Evolutionary conservation across 306 rosid genomes (phyloP), one percentile per base, ranked within the genome.

Genomic region (Prunus mira): DNA sequence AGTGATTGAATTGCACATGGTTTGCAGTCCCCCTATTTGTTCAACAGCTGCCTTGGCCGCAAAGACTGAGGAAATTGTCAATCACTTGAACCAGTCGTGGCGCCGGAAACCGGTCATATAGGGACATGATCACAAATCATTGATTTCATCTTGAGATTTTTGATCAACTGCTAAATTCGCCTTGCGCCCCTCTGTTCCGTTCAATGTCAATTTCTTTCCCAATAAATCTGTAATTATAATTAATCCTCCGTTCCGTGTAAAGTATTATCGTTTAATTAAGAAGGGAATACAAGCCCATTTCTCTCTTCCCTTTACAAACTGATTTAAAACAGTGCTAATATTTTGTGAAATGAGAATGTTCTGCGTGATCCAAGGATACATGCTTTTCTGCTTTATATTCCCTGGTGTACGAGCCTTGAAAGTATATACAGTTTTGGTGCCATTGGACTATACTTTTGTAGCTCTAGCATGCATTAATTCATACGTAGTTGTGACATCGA

Each of bases 181-280:
- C 63, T 56, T 17, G 18, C 76, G 15, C n/a, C n/a, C 60, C 3
- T 14, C 6, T 18, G 69, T 19, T 62, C 60, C 14, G 51, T 25
- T 51, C 43, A 38, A 38, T 43, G 25, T 28, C 57, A 22, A 46
- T 43, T 77, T 47, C 24, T 27, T 61, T 24, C 6, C 0, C 25
- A 46, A 54, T 60, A 30, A 22, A 14, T 25, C 17, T 63, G 72
- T 80, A 69, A 67, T 74, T 55, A 46, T 78, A 69, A 62, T 28
- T 32, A 49, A 19, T 27, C 69, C 72, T 67, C 18, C 13, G 17
- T n/a, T 79, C 72, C 71, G 84, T 30, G 79, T 82, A 82, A 80
- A 30, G 72, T 79, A 8, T 45, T 34, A 14, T 20, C 45, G 68
- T 79, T 83, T 84, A 74, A 60, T 71, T 30, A 12, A 66, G 76